phyloP scores from a whole-genome alignment of 2,329 filamentous ascomycete species.

The Magnaporthiopsis incrustans region DNA sequence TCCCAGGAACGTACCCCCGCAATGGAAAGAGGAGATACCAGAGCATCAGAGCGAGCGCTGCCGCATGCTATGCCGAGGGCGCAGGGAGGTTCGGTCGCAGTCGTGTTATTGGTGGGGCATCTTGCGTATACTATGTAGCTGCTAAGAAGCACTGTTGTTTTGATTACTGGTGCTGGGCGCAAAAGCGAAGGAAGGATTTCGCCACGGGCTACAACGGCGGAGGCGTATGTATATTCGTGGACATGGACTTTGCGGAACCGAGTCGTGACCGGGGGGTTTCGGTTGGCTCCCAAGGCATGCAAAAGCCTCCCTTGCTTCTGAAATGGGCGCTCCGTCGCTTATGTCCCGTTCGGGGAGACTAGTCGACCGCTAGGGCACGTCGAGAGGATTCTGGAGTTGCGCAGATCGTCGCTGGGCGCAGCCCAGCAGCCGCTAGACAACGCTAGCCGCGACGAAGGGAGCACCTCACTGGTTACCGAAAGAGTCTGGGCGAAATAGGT shows the following conservation, averaged over 20 bases:
- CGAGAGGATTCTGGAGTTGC: neutral
- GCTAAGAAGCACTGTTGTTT: neutral
- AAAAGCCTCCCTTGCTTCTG: neutral
- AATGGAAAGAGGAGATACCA: conserved; percentile 73
- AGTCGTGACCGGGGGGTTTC: neutral
- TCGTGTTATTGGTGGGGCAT: neutral
- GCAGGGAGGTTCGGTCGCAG: neutral
- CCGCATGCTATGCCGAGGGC: conserved; percentile 3
- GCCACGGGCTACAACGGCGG: neutral
- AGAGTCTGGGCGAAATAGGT: neutral
- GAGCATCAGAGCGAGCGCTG: conserved; percentile 43
- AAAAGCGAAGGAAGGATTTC: neutral
- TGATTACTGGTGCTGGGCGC: neutral
- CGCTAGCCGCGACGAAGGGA: neutral
- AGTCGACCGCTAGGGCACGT: neutral
- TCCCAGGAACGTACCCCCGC: conserved; percentile 54
- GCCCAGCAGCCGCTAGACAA: neutral
- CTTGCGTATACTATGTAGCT: neutral
- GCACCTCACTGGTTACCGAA: neutral
- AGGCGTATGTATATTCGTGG: neutral
- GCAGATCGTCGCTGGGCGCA: neutral
- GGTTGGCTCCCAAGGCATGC: neutral
- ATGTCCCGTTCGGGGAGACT: neutral
- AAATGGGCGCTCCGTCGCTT: neutral
- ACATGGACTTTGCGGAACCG: no score